phyloP scores from a whole-genome alignment of 192 early-diverging fungal species.

The Phlyctochytrium planicorne region DNA sequence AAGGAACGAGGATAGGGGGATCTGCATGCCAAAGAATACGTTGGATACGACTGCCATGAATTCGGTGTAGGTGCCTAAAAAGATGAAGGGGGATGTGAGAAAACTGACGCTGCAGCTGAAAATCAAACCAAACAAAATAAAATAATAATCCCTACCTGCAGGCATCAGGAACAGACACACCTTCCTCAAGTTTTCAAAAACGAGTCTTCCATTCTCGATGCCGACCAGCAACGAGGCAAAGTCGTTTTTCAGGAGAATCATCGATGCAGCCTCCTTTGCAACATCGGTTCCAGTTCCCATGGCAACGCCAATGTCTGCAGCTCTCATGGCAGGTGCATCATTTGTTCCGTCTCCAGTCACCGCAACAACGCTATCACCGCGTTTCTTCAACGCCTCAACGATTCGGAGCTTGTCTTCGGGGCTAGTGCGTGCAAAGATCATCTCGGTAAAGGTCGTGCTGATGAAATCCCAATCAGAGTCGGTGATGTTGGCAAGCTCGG shows the following conservation, averaged over 20 bases:
- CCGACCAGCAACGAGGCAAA: conserved; percentile 74
- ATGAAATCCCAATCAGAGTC: conserved; percentile 32
- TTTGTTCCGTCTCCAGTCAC: conserved; percentile 95
- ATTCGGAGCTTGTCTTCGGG: conserved; percentile 43
- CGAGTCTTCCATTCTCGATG: conserved; percentile 74
- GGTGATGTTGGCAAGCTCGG: conserved; percentile 32
- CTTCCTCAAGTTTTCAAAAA: conserved; percentile 82
- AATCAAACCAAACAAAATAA: not conserved
- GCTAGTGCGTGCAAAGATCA: conserved; percentile 42
- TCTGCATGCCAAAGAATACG: conserved; percentile 76
- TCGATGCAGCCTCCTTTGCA: conserved; percentile 47
- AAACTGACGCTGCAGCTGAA: too few relatives aligned
- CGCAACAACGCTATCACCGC: conserved; percentile 57
- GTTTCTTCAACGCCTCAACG: conserved; percentile 37
- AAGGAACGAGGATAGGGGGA: conserved; percentile 76
- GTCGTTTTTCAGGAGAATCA: conserved; percentile 55
- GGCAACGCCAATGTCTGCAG: conserved; percentile 86
- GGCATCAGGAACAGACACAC: conserved; percentile 82
- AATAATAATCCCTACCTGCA: conserved; percentile 55
- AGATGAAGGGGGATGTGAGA: too few relatives aligned
- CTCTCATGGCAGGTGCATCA: conserved; percentile 87
- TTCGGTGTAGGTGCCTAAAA: conserved; percentile 52
- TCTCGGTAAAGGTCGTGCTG: not conserved
- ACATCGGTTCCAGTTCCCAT: conserved; percentile 80
- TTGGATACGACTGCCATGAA: conserved; percentile 74